phyloP scores from a whole-genome alignment of 2,329 filamentous ascomycete genomes.

The Trichoderma semiorbis region DNA sequence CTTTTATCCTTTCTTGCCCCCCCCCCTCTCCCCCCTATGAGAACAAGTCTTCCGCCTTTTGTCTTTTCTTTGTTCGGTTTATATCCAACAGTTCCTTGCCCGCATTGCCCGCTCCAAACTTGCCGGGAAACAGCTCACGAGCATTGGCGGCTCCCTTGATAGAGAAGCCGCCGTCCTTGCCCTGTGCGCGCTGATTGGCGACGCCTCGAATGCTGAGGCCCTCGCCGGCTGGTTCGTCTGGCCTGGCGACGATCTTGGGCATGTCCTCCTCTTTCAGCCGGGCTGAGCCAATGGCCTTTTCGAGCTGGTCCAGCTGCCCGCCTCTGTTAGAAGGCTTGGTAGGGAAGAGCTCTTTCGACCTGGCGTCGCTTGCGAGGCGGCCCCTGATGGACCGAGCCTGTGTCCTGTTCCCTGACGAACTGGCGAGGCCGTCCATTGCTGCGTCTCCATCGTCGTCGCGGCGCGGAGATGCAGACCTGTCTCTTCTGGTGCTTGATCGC shows the following conservation, averaged over 20 bases:
- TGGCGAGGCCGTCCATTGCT: constrained; percentile 33
- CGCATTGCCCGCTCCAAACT: constrained; percentile 53
- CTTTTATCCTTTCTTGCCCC: too few species aligned
- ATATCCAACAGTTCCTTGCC: constrained; percentile 66
- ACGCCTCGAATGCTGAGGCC: constrained; percentile 60
- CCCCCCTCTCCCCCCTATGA: constrained; percentile 42
- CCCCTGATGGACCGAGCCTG: constrained; percentile 35
- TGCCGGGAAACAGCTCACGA: constrained; percentile 68
- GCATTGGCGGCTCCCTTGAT: constrained; percentile 62
- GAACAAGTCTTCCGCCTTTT: constrained; percentile 72
- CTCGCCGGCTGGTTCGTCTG: constrained; percentile 40
- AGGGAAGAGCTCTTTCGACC: constrained; percentile 40
- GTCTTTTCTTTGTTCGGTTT: constrained; percentile 52
- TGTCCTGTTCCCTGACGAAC: constrained; percentile 33
- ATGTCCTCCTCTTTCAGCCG: constrained; percentile 37
- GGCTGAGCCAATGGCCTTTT: constrained; percentile 38
- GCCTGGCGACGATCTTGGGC: constrained; percentile 57
- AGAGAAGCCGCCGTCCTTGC: constrained; percentile 49
- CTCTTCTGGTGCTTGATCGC: constrained; percentile 28
- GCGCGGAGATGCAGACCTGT: constrained; percentile 52
- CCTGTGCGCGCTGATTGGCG: constrained; percentile 42
- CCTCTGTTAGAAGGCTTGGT: constrained; percentile 28
- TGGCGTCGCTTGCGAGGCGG: constrained; percentile 31
- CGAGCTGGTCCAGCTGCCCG: constrained; percentile 38
- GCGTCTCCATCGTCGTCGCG: constrained; percentile 43